These are phyloP conservation scores for Erythrophleum fordii DNA, from an alignment of 306 rosid species.

Conservation along the genomic window DNA sequence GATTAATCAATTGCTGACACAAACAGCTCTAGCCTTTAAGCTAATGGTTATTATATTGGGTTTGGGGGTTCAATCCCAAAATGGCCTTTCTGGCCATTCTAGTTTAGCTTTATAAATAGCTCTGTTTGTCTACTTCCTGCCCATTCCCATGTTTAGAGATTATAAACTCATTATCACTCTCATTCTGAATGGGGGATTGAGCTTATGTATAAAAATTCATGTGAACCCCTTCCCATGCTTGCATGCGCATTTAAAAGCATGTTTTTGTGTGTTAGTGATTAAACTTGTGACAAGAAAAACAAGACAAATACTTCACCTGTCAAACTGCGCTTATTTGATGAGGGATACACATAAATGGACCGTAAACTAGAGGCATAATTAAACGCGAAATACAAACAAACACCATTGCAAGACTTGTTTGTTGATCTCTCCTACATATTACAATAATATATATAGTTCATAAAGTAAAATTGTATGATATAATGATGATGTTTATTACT, in stretches of 20 bases:
- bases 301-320: neutral
- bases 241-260: constrained; percentile 85
- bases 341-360: too few relatives aligned
- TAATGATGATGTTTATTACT: neutral
- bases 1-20: constrained; percentile 23
- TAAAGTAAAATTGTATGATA: neutral
- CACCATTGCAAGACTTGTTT: too few relatives aligned
- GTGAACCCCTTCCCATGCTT: constrained; percentile 52
- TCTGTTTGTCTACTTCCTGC: constrained; percentile 54
- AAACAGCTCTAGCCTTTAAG: constrained; percentile 41
- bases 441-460: neutral
- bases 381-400: neutral
- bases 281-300: constrained; percentile 31
- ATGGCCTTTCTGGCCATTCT: constrained; percentile 62
- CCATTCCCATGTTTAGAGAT: constrained; percentile 60
- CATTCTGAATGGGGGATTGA: constrained; percentile 55
- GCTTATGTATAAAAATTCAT: constrained; percentile 37
- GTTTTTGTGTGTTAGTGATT: constrained; percentile 68
- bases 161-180: constrained; percentile 61
- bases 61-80: constrained; percentile 70
- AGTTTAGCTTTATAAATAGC: constrained; percentile 30
- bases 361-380: too few relatives aligned
- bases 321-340: constrained; percentile 4
- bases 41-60: constrained; percentile 21
- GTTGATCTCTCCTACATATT: neutral